Evolutionary conservation across 2,329 filamentous ascomycete genomes (phyloP).

Genomic region (Escovopsis weberi): DNA sequence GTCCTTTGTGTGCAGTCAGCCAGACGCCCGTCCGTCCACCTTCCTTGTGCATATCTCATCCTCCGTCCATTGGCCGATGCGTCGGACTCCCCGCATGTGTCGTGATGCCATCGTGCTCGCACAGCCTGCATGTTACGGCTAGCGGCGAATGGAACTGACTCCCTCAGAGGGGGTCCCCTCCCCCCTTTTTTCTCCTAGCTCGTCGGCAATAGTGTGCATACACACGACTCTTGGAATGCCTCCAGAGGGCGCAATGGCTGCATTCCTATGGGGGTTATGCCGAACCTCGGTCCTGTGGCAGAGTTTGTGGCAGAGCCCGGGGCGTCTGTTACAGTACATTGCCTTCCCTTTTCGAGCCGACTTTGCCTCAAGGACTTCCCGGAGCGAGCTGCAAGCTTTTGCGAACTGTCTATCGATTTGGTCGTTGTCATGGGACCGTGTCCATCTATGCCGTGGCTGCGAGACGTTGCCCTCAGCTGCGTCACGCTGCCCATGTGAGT

Average conservation of each 20-base stretch:
- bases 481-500: too few relatives aligned
- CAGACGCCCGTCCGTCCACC: background rate
- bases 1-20: conserved; percentile 5
- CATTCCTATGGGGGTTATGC: background rate
- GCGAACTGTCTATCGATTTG: background rate
- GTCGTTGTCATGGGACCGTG: background rate
- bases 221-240: background rate
- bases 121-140: background rate
- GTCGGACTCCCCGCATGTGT: background rate
- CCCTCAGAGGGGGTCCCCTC: background rate
- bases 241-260: background rate
- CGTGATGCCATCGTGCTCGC: background rate
- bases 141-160: background rate
- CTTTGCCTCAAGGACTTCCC: background rate
- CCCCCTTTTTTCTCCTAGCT: background rate
- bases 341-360: background rate
- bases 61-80: background rate
- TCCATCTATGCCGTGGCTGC: background rate
- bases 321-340: background rate
- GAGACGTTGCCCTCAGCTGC: background rate
- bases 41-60: background rate
- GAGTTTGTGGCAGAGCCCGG: background rate
- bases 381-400: background rate
- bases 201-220: background rate
- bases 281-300: background rate